phyloP scores from a whole-genome alignment of 257 asterid species.

The Plantago major region DNA sequence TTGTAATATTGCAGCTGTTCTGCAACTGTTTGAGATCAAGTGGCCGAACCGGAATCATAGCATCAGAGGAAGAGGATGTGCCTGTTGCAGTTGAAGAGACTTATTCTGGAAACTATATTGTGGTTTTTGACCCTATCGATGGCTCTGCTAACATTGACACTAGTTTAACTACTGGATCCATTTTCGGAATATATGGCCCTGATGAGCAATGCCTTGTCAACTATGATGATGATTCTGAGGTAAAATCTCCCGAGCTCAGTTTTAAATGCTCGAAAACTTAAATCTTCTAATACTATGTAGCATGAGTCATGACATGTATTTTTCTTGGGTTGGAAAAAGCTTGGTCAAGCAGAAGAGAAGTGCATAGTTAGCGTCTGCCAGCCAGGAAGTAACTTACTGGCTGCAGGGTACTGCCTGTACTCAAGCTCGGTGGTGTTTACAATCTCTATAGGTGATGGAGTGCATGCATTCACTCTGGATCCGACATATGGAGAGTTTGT shows the following conservation, averaged over 20 bases:
- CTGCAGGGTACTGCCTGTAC: conserved; percentile 84
- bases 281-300: not conserved
- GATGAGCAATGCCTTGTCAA: conserved; percentile 60
- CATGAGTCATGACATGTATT: not conserved
- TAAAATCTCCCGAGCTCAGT: conserved; percentile 10
- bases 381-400: conserved; percentile 79
- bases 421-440: conserved; percentile 74
- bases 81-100: conserved; percentile 93
- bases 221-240: conserved; percentile 49
- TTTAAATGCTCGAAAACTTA: not conserved
- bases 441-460: conserved; percentile 69
- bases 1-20: conserved; percentile 44
- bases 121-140: conserved; percentile 83
- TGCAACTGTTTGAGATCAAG: conserved; percentile 76
- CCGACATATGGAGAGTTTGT: conserved; percentile 71
- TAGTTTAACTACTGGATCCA: conserved; percentile 76
- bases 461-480: conserved; percentile 56
- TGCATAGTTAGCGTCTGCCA: conserved; percentile 78
- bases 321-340: conserved; percentile 32
- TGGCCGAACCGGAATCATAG: conserved; percentile 79
- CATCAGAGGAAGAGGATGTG: conserved; percentile 84
- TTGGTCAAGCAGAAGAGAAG: conserved; percentile 49
- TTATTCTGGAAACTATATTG: conserved; percentile 76
- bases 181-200: conserved; percentile 75
- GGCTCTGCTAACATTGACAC: conserved; percentile 89